Percentiles rank a stretch among this genome's conserved stretches.
phyloP scores from a whole-genome alignment of 495 filamentous ascomycete genomes.

The Hypoxylon cercidicola region DNA sequence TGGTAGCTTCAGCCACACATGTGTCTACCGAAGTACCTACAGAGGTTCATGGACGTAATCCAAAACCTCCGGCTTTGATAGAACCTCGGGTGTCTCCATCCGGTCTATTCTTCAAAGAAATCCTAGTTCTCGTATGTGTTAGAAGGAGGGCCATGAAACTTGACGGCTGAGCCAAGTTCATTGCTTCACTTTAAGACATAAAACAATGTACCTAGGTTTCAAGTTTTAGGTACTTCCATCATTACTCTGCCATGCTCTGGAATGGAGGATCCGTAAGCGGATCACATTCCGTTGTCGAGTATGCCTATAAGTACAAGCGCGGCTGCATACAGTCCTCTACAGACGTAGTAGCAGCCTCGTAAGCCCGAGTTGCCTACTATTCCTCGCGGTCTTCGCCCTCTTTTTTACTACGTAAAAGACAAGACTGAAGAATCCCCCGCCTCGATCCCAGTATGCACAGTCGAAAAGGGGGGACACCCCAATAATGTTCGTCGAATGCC shows the following conservation, averaged over 20 bases:
- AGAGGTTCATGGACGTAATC: not conserved
- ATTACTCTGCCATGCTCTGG: constrained; percentile 16
- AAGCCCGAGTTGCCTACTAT: not conserved
- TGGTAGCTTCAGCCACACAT: constrained; percentile 43
- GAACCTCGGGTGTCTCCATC: no score
- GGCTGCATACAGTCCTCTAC: constrained; percentile 2
- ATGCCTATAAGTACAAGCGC: constrained; percentile 31
- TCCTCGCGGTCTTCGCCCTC: not conserved
- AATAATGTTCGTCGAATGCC: constrained; percentile 31
- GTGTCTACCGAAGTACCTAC: not conserved
- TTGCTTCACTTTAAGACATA: no score
- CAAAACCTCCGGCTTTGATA: not conserved
- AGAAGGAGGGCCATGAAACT: no score
- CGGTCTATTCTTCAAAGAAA: no score
- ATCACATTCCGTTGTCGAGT: constrained; percentile 27
- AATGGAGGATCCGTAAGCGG: constrained; percentile 6
- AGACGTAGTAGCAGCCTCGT: not conserved
- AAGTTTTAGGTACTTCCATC: not conserved
- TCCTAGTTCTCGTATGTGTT: no score
- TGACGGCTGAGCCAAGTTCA: no score
- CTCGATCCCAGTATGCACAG: constrained; percentile 25
- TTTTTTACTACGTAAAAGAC: not conserved
- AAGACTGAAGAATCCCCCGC: not conserved
- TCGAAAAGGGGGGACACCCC: constrained; percentile 1
- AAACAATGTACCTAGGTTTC: no score